phyloP scores from a whole-genome alignment of 2,329 filamentous ascomycete species.

The Fusarium haematococcum region DNA sequence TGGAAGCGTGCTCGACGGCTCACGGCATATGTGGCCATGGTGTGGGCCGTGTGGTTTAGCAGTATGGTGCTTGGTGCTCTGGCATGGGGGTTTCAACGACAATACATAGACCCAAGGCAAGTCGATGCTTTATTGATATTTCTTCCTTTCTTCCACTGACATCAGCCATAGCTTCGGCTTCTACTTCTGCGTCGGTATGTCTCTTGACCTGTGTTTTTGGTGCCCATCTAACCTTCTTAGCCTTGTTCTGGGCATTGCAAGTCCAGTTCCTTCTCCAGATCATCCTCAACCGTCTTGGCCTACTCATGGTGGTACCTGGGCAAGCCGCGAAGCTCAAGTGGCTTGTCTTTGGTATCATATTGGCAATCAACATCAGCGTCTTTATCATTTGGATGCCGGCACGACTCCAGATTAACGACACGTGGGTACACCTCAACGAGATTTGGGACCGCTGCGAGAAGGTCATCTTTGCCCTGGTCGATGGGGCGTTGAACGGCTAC shows the following conservation, averaged over 20 bases:
- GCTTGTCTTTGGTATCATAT: conserved; percentile 58
- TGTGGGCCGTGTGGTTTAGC: conserved; percentile 41
- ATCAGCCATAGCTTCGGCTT: conserved; percentile 28
- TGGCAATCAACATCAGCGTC: conserved; percentile 63
- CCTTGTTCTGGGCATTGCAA: conserved; percentile 53
- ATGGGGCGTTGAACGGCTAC: conserved; percentile 61
- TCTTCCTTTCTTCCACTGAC: not conserved
- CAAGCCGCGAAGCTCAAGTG: conserved; percentile 57
- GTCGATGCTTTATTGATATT: rapidly evolving
- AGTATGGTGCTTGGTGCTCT: conserved; percentile 38
- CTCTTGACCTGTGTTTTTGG: rapidly evolving
- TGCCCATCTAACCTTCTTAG: not conserved
- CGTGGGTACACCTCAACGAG: conserved; percentile 58
- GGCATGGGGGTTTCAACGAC: conserved; percentile 40
- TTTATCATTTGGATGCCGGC: conserved; percentile 67
- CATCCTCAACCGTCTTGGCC: conserved; percentile 64
- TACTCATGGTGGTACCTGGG: conserved; percentile 56
- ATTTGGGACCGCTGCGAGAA: conserved; percentile 67
- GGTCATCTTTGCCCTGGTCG: conserved; percentile 61
- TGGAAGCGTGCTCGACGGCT: conserved; percentile 30
- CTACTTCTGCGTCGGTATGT: conserved; percentile 39
- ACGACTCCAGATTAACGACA: conserved; percentile 55
- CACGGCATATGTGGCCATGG: conserved; percentile 33
- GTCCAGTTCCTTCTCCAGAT: conserved; percentile 65
- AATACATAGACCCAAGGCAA: conserved; percentile 41